Base-by-base conservation (phyloP, 1,284 basidiomycete genomes). In the Kwoniella shivajii region DNA sequence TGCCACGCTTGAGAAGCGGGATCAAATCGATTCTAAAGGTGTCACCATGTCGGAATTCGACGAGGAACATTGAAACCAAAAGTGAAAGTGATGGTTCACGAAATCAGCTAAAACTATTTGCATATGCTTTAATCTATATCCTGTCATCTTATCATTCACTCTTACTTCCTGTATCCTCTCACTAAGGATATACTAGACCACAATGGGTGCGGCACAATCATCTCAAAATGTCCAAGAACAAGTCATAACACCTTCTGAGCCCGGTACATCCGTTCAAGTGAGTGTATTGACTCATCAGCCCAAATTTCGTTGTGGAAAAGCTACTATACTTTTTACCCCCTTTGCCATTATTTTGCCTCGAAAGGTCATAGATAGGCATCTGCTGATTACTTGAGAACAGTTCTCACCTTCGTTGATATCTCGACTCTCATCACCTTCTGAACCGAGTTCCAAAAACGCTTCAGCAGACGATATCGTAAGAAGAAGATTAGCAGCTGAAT, bases 371-470 rank as follows among this genome's bases (percentile, higher is more conserved):
- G 10, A 36, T 36, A 10, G 10, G 34, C n/a, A n/a, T n/a, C n/a
- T n/a, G n/a, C n/a, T n/a, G n/a, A n/a, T n/a, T n/a, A n/a, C n/a
- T n/a, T n/a, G n/a, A n/a, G n/a, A 42, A 11, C 44, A 77, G 75
- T 75, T 78, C 68, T 70, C 76, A 3, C 74, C 75, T 7, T 68
- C 74, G 14, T 60, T 78, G 37, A 67, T 77, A 39, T 60, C 65
- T 44, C 70, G 75, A 27, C 70, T 78, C 34, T 67, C 71, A 18
- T 65, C 64, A 26, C 66, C 67, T 6, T 46, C 60, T 27, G 45
- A 60, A 16, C 50, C 67, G 24, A 27, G 62, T 14, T 18, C 58
- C 22, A 38, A 65, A 14, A 45, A 60, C 2, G 53, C 70, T 4
- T 59, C 60, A 6, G 64, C 73, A 31, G 77, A 78, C 59, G 71